A percentile compares a stretch with the other conserved stretches of the same genome.
Evolutionary conservation across 768 basidiomycete genomes (phyloP).

Genomic region (Suillus plorans): DNA sequence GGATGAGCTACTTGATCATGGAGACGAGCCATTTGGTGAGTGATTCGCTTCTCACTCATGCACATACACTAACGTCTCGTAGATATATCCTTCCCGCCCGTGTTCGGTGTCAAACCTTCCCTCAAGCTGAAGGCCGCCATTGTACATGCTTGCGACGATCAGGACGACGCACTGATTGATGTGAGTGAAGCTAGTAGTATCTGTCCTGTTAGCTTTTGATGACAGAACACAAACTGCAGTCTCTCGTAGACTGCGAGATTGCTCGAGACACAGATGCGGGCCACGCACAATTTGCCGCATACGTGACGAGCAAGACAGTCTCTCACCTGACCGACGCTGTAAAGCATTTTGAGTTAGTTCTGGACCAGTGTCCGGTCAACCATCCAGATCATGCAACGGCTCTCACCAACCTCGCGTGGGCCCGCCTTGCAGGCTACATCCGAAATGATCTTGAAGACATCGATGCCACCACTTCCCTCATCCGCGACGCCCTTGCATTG

Average conservation of each 20-base stretch:
- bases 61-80: too few relatives aligned
- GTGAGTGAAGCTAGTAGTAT: not conserved
- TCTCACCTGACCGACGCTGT: not conserved
- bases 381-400: not conserved
- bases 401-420: not conserved
- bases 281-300: not conserved
- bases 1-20: too few relatives aligned
- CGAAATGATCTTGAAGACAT: not conserved
- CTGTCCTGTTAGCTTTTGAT: not conserved
- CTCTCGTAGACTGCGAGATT: not conserved
- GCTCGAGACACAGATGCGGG: not conserved
- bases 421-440: not conserved
- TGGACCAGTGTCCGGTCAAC: not conserved
- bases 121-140: not conserved
- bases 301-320: not conserved
- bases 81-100: too few relatives aligned
- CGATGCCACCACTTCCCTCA: not conserved
- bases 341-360: not conserved
- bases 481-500: not conserved
- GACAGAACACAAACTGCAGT: not conserved
- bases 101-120: not conserved
- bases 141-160: not conserved
- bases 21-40: too few relatives aligned
- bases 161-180: not conserved
- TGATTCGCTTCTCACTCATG: too few relatives aligned